Conservation (phyloP, 305 asterid species). For the Solanum hybrid region DNA sequence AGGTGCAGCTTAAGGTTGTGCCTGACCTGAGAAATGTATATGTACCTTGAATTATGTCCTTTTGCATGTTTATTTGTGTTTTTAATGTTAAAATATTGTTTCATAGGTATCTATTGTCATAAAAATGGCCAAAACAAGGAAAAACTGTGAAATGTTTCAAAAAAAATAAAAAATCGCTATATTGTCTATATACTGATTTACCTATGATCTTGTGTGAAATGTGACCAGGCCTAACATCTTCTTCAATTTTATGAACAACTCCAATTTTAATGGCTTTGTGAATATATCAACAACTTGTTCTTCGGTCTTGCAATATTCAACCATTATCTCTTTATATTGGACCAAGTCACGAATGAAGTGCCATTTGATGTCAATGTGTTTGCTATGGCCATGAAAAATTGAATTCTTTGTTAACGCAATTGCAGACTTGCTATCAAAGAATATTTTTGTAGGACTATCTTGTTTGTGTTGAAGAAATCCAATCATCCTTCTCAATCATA, state of each 20-base stretch:
- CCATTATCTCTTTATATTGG: too few species aligned
- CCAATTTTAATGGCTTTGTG: too few species aligned
- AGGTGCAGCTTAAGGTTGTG: neutral
- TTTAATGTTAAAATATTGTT: neutral
- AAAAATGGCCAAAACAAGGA: neutral
- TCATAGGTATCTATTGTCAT: neutral
- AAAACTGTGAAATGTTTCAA: neutral
- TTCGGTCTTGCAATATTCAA: too few species aligned
- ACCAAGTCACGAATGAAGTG: too few species aligned
- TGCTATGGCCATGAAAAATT: neutral
- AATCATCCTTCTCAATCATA: neutral
- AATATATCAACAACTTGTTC: too few species aligned
- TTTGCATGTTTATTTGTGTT: neutral
- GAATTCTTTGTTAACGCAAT: neutral
- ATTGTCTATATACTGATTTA: neutral
- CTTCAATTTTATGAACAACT: too few species aligned
- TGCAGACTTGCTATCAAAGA: neutral
- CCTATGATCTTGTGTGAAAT: neutral
- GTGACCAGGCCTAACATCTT: too few species aligned
- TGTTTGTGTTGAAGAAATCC: neutral
- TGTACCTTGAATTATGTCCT: neutral
- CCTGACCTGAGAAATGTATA: neutral
- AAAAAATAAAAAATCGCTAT: neutral
- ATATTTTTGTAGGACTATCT: neutral
- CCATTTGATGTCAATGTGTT: neutral